phyloP scores from a whole-genome alignment of 257 asterid genomes.

The Ocimum tenuiflorum region DNA sequence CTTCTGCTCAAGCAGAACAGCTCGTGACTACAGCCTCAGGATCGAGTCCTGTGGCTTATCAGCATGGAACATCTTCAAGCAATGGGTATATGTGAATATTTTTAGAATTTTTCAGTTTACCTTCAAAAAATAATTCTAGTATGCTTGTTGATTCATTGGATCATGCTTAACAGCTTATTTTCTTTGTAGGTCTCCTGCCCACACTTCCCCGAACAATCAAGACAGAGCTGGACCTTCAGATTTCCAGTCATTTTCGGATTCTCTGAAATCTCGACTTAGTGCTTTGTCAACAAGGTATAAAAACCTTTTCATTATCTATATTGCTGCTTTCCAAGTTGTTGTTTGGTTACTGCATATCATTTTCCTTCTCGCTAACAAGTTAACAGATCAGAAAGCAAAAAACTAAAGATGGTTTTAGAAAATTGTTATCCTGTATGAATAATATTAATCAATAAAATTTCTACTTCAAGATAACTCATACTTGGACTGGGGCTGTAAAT shows the following conservation, averaged over 20 bases:
- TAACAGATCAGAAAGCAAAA: background rate
- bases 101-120: background rate
- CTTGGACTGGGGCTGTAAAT: background rate
- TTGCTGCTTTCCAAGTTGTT: background rate
- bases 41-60: slow-evolving; percentile 37
- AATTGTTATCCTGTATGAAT: background rate
- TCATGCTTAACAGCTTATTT: background rate
- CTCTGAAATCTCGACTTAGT: slow-evolving; percentile 64
- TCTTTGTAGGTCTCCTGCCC: slow-evolving; percentile 39
- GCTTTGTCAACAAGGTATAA: slow-evolving; percentile 68
- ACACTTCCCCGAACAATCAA: slow-evolving; percentile 50
- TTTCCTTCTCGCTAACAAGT: slow-evolving; percentile 1
- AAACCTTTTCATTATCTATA: background rate
- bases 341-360: background rate
- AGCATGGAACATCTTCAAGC: slow-evolving; percentile 34
- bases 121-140: background rate
- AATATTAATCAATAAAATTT: background rate
- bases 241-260: slow-evolving; percentile 65
- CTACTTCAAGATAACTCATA: background rate
- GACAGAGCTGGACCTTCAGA: slow-evolving; percentile 85
- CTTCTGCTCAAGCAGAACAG: slow-evolving; percentile 43
- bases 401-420: background rate
- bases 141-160: background rate
- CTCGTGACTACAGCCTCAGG: slow-evolving; percentile 34
- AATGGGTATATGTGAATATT: slow-evolving; percentile 35